A percentile compares a stretch with the other conserved stretches of the same genome.
Evolutionary conservation across 2,329 filamentous ascomycete species (phyloP).

Genomic region (Mollisia scopiformis): DNA sequence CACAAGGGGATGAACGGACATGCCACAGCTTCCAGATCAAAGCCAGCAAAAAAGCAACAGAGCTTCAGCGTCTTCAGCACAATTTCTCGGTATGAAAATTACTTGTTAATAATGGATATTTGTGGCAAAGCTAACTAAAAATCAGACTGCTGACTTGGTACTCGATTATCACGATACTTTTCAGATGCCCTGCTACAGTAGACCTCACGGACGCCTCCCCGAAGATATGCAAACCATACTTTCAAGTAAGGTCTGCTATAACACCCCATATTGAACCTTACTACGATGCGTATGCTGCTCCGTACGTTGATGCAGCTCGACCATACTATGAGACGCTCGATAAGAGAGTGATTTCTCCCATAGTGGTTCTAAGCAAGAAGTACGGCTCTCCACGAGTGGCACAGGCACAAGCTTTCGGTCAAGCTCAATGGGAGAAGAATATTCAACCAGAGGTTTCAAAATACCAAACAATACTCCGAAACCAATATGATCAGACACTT

Average conservation of each 20-base stretch:
- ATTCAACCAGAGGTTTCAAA: slow-evolving; percentile 75
- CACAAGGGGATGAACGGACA: slow-evolving; percentile 42
- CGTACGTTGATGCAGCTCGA: slow-evolving; percentile 75
- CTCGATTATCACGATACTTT: slow-evolving; percentile 75
- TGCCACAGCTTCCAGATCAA: slow-evolving; percentile 38
- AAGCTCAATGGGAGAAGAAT: slow-evolving; percentile 77
- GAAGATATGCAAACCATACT: slow-evolving; percentile 82
- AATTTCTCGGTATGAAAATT: slow-evolving; percentile 54
- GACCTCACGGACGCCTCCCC: slow-evolving; percentile 72
- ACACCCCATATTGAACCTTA: slow-evolving; percentile 81
- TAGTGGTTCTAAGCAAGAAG: slow-evolving; percentile 65
- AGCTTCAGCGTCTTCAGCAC: slow-evolving; percentile 47
- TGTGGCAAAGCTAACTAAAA: slow-evolving; percentile 11
- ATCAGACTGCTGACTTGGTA: slow-evolving; percentile 83
- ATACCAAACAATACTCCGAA: slow-evolving; percentile 61
- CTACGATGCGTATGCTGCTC: slow-evolving; percentile 81
- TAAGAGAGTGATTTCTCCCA: slow-evolving; percentile 69
- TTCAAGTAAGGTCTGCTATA: slow-evolving; percentile 63
- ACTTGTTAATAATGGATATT: not conserved
- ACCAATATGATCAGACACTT: slow-evolving; percentile 71
- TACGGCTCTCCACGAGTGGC: slow-evolving; percentile 77
- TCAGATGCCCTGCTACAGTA: slow-evolving; percentile 77
- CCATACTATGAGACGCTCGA: slow-evolving; percentile 73
- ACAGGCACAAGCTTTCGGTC: slow-evolving; percentile 66
- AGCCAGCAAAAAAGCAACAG: slow-evolving; percentile 24